Percentiles rank a stretch among this genome's conserved stretches.
phyloP scores from a whole-genome alignment of 192 early-diverging fungal genomes.

The Mortierella claussenii region DNA sequence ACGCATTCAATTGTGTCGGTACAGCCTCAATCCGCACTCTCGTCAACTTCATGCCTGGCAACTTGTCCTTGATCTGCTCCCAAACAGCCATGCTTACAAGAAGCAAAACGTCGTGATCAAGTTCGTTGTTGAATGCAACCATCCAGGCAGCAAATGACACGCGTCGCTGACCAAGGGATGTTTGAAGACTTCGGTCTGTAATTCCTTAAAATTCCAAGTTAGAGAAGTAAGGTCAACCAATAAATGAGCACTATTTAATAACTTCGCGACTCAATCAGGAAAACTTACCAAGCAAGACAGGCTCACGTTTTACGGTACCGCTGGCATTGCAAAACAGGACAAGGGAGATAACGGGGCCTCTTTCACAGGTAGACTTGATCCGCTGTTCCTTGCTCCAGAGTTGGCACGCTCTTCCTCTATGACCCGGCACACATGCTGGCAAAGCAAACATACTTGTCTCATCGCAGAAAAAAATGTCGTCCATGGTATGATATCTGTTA shows the following conservation, averaged over 20 bases:
- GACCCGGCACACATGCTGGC: constrained; percentile 6
- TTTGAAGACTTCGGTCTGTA: background rate
- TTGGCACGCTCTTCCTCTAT: constrained; percentile 8
- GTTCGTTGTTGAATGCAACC: constrained; percentile 1
- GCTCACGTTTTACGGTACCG: constrained; percentile 11
- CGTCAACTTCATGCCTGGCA: constrained; percentile 8
- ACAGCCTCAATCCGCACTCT: constrained; percentile 6
- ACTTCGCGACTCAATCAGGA: background rate
- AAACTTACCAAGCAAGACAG: constrained; percentile 18
- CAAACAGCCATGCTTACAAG: constrained; percentile 7
- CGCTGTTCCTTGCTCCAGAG: constrained; percentile 5
- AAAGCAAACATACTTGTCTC: constrained; percentile 16
- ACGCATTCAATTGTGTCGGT: constrained; percentile 15
- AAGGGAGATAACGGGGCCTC: constrained; percentile 13
- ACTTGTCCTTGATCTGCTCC: constrained; percentile 14
- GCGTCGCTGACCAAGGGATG: constrained; percentile 1
- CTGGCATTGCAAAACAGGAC: constrained; percentile 14
- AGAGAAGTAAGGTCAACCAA: background rate
- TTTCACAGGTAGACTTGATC: background rate
- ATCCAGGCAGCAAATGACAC: constrained; percentile 10
- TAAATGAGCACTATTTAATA: background rate
- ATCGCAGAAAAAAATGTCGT: constrained; percentile 16
- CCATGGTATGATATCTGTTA: no score
- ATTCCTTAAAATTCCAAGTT: background rate
- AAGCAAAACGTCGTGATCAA: constrained; percentile 8